A percentile compares a stretch with the other conserved stretches of the same genome.
Conservation (phyloP, 345 rosid genomes). For the Carallia pectinifolia region DNA sequence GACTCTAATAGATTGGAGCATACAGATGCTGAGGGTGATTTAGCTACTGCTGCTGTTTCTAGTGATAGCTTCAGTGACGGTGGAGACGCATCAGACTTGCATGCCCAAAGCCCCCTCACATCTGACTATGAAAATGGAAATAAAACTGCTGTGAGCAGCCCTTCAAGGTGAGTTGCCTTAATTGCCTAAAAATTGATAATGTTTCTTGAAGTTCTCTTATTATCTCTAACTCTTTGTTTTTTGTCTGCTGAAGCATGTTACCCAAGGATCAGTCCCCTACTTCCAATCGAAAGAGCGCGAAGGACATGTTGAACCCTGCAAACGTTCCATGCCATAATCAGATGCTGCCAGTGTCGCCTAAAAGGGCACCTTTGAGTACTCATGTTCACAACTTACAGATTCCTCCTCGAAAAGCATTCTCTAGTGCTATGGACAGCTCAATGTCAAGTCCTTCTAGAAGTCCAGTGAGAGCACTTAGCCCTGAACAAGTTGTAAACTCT, state of each 20-base stretch:
- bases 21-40: conserved; percentile 21
- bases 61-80: conserved; percentile 28
- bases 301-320: conserved; percentile 61
- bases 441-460: conserved; percentile 98
- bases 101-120: conserved; percentile 22
- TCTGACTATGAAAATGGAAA: conserved; percentile 28
- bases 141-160: conserved; percentile 27
- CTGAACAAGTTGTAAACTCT: conserved; percentile 64
- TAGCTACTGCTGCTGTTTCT: conserved; percentile 25
- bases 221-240: conserved; percentile 17
- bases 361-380: conserved; percentile 47
- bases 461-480: conserved; percentile 71
- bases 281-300: conserved; percentile 41
- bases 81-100: conserved; percentile 23
- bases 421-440: conserved; percentile 88
- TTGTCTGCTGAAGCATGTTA: conserved; percentile 35
- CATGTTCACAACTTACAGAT: conserved; percentile 69
- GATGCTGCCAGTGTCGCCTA: conserved; percentile 60
- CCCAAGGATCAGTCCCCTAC: conserved; percentile 50
- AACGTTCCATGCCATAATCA: conserved; percentile 44
- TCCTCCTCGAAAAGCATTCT: conserved; percentile 58
- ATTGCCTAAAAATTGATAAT: neutral
- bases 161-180: conserved; percentile 22
- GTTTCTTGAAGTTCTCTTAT: conserved; percentile 1
- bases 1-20: conserved; percentile 15